Evolutionary conservation across 2,329 filamentous ascomycete genomes (phyloP), one percentile per base, ranked within the genome.

Genomic region (Graphilbum ipis-grandicollis): DNA sequence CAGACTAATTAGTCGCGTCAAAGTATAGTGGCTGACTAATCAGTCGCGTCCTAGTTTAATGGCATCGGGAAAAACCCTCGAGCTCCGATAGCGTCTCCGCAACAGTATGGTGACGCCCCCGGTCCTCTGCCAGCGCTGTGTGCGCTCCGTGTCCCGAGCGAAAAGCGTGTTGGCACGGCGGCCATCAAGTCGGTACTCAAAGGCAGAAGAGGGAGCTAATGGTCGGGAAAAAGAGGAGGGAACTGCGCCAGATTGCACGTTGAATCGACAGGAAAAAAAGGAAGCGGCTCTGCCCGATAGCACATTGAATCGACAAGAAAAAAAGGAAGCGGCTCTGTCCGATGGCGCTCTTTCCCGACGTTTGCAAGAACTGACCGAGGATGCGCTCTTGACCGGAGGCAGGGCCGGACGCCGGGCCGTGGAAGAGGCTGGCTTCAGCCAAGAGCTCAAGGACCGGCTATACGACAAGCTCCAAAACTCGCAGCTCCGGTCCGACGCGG

Each of bases 391-490:
- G 21, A 66, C 63, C 2, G 71, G 70, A 23, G 71, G 72, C n/a
- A 57, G 59, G 39, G 64, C 71, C 12, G 71, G 72, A n/a, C 62
- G 62, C 31, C 66, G 62, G 19, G 69, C 72, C 5, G 55, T 77
- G 18, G 63, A 74, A 46, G 68, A 77, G 40, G 69, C 71, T 8
- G 71, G 71, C 6, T 77, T 79, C 54, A 71, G 69, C 25, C 65
- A 71, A 7, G 71, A 75, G 46, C 57, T 79, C 21, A 77, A 76
- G 45, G 57, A 63, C 38, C 63, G 59, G 38, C 58, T 79, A 0
- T 53, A 75, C 9, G 58, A 63, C 37, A 75, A 67, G 47, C 59
- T 79, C 8, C 59, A 68, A 38, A 58, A 65, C 32, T 64, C 68
- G 2, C 57, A 65, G 9, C 74, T 76, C 47, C 53, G 56, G n/a